A percentile compares a stretch with the other conserved stretches of the same genome.
phyloP scores from a whole-genome alignment of 139 green algal genomes.

The Micractinium sp. region DNA sequence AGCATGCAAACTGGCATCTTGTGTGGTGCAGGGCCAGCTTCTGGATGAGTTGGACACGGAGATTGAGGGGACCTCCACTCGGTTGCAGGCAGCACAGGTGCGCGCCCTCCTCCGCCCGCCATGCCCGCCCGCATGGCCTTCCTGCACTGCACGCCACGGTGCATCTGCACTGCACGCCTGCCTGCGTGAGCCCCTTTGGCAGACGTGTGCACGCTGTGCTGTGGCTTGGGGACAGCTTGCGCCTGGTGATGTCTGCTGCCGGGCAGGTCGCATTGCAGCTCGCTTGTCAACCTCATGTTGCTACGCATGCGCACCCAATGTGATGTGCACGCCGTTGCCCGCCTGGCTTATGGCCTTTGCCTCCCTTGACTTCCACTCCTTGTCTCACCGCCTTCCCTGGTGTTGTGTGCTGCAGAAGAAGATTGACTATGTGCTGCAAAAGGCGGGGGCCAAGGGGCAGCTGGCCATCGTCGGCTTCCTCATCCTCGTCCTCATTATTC shows the following conservation, averaged over 20 bases:
- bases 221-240: too few species aligned
- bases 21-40: slow-evolving; percentile 50
- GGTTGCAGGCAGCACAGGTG: slow-evolving; percentile 72
- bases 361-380: too few species aligned
- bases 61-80: slow-evolving; percentile 75
- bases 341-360: too few species aligned
- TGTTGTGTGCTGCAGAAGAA: slow-evolving; percentile 62
- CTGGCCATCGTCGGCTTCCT: slow-evolving; percentile 71
- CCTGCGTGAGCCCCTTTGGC: background rate
- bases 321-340: too few species aligned
- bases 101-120: background rate
- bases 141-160: background rate
- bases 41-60: slow-evolving; percentile 81
- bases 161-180: background rate
- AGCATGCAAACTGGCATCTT: too few species aligned
- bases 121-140: background rate
- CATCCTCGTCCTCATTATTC: slow-evolving; percentile 1
- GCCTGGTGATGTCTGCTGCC: too few species aligned
- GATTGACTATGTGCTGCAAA: slow-evolving; percentile 77
- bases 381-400: too few species aligned
- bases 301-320: too few species aligned
- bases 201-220: background rate
- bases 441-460: slow-evolving; percentile 77
- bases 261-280: too few species aligned
- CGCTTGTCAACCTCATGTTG: too few species aligned